These are phyloP conservation scores for Fusarium nodosum DNA, from an alignment of 2,329 filamentous ascomycete genomes.

Conservation along the genomic window DNA sequence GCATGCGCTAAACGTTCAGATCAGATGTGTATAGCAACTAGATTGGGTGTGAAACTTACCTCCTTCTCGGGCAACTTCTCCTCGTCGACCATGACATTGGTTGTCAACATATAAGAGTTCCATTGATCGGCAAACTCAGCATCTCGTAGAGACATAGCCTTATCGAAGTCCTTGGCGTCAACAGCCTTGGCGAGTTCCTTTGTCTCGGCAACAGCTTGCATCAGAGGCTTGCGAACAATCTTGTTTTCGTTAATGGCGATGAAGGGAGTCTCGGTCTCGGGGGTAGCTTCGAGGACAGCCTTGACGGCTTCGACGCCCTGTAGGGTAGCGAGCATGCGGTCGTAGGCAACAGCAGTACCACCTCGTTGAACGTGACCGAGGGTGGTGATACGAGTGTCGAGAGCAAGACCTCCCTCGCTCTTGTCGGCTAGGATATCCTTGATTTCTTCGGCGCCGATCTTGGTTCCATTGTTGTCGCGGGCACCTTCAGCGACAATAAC, in stretches of 20 bases:
- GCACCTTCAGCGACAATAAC: constrained; percentile 98
- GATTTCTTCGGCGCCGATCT: constrained; percentile 84
- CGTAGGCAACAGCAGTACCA: constrained; percentile 91
- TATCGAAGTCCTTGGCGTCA: constrained; percentile 84
- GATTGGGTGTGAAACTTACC: constrained; percentile 60
- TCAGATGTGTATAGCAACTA: neutral
- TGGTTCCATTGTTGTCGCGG: constrained; percentile 84
- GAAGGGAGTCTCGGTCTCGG: constrained; percentile 90
- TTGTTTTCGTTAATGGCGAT: constrained; percentile 99
- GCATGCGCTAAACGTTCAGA: constrained; percentile 76
- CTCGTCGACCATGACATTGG: constrained; percentile 79
- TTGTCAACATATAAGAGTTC: constrained; percentile 90
- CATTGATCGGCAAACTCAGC: constrained; percentile 95
- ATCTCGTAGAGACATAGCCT: constrained; percentile 89
- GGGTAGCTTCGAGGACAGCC: constrained; percentile 88
- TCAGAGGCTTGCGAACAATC: constrained; percentile 88
- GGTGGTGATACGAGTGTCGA: constrained; percentile 95
- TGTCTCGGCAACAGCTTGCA: constrained; percentile 89
- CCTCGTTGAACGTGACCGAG: constrained; percentile 98
- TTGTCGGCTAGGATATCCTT: constrained; percentile 88
- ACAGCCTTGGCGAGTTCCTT: constrained; percentile 88
- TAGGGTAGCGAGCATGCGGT: constrained; percentile 91
- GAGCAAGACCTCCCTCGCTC: constrained; percentile 73
- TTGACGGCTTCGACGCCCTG: constrained; percentile 96
- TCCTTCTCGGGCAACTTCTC: constrained; percentile 77